phyloP scores from a whole-genome alignment of 495 filamentous ascomycete species.

The Tuber magnatum region DNA sequence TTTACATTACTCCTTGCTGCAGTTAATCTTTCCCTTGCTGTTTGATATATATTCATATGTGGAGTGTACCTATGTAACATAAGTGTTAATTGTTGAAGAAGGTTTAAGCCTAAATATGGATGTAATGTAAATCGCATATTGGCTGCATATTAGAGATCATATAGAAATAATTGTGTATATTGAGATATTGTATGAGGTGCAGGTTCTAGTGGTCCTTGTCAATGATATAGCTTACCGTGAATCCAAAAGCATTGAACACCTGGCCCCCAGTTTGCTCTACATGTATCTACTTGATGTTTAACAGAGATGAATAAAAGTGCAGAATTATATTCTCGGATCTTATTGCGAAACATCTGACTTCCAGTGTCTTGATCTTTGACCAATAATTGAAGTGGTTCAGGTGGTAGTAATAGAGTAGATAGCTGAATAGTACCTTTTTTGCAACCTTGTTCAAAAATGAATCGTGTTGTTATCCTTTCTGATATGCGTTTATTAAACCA shows the following conservation, averaged over 20 bases:
- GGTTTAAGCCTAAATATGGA: not conserved
- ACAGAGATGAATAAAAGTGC: not conserved
- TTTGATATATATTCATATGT: not conserved
- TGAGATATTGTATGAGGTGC: not conserved
- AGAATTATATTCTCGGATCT: not conserved
- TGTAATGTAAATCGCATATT: not conserved
- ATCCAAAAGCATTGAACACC: not conserved
- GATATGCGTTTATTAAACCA: not conserved
- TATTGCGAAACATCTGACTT: not conserved
- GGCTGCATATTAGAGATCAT: not conserved
- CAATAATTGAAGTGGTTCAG: not conserved
- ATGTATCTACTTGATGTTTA: not conserved
- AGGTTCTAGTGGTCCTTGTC: not conserved
- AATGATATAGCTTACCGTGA: not conserved
- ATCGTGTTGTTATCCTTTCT: not conserved
- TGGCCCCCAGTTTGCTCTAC: not conserved
- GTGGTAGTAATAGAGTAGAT: accelerated
- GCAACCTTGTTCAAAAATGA: not conserved
- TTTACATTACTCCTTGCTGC: not conserved
- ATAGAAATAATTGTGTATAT: not conserved
- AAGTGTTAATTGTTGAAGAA: not conserved
- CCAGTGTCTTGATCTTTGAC: not conserved
- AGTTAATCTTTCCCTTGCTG: not conserved
- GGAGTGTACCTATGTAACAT: not conserved
- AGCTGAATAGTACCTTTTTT: not conserved